Conservation (phyloP, 768 basidiomycete genomes). For the Pholiota conissans region DNA sequence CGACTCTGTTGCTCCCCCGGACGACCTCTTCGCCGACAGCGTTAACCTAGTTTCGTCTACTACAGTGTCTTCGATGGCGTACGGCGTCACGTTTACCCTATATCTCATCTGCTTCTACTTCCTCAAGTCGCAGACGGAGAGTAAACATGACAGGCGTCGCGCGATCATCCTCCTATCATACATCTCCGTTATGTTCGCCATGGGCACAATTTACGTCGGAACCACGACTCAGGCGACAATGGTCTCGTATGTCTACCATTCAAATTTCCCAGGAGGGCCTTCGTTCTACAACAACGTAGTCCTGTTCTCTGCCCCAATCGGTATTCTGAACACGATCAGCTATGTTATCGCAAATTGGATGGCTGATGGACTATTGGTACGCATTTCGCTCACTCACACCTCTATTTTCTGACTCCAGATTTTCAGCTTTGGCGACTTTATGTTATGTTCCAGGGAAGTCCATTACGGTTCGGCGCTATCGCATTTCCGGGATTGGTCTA, state of each 20-base stretch:
- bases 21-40: slow-evolving; percentile 3
- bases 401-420: not conserved
- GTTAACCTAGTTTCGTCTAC: slow-evolving; percentile 11
- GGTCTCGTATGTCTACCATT: slow-evolving; percentile 8
- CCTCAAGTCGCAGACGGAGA: slow-evolving; percentile 5
- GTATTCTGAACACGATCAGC: slow-evolving; percentile 6
- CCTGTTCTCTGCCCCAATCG: slow-evolving; percentile 7
- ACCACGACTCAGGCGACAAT: slow-evolving; percentile 9
- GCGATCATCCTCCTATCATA: slow-evolving; percentile 7
- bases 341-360: slow-evolving; percentile 14
- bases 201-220: slow-evolving; percentile 9
- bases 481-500: slow-evolving; percentile 4
- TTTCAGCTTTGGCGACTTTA: not conserved
- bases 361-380: slow-evolving; percentile 11
- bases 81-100: slow-evolving; percentile 10
- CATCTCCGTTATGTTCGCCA: slow-evolving; percentile 10
- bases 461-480: not conserved
- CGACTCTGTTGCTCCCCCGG: slow-evolving; percentile 1
- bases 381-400: too few species aligned
- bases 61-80: slow-evolving; percentile 8
- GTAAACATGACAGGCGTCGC: not conserved
- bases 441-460: not conserved
- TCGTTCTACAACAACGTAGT: slow-evolving; percentile 9
- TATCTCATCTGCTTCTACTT: slow-evolving; percentile 12
- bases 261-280: slow-evolving; percentile 11